Conservation (phyloP, 225 moss, liverwort and hornwort genomes). For the Anthoceros angustus region DNA sequence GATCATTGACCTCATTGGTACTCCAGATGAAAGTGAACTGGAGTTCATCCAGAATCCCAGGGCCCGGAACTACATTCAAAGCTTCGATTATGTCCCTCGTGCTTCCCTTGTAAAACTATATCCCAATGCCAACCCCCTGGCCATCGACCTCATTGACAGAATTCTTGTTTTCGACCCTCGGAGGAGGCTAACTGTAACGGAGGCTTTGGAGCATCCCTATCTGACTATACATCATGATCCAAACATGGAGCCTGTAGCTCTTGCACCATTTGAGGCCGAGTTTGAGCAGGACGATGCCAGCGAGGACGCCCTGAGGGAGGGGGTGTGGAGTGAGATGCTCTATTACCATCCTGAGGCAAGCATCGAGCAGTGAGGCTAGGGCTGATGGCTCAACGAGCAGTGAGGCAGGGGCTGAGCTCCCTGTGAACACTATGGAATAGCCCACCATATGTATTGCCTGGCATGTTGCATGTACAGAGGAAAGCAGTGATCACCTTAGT, state of each 20-base stretch:
- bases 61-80: constrained; percentile 85
- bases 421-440: too few species aligned
- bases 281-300: constrained; percentile 93
- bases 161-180: constrained; percentile 95
- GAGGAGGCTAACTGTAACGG: constrained; percentile 79
- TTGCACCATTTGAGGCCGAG: constrained; percentile 75
- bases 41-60: constrained; percentile 91
- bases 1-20: constrained; percentile 90
- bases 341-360: constrained; percentile 81
- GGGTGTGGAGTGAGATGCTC: constrained; percentile 95
- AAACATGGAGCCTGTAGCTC: constrained; percentile 68
- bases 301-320: constrained; percentile 91
- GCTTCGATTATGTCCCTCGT: constrained; percentile 62
- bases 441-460: too few species aligned
- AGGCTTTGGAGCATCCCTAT: constrained; percentile 92
- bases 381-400: too few species aligned
- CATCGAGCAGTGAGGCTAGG: constrained; percentile 13
- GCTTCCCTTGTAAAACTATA: constrained; percentile 72
- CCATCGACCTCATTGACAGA: constrained; percentile 82
- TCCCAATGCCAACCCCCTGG: constrained; percentile 79
- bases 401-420: too few species aligned
- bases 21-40: constrained; percentile 84
- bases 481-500: too few species aligned
- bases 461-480: too few species aligned
- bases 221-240: constrained; percentile 79